Conservation (phyloP, 768 basidiomycete species). For the Coprinopsis cinerea region DNA sequence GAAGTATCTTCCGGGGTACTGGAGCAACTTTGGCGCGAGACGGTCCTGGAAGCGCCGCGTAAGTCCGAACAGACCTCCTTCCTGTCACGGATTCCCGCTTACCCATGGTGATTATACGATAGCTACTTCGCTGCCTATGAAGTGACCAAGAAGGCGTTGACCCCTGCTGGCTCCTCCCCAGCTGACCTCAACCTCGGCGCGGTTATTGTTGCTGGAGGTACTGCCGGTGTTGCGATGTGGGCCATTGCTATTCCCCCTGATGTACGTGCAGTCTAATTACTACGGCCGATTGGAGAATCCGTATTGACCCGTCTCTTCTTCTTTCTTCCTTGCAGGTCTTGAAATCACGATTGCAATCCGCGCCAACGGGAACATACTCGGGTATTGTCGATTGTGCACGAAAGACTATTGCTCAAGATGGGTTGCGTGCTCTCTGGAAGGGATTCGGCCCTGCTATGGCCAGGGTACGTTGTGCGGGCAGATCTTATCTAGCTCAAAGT, state of each 20-base stretch:
- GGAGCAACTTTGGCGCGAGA: conserved; percentile 92
- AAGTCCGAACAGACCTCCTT: conserved; percentile 27
- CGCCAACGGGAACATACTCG: conserved; percentile 95
- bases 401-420: conserved; percentile 89
- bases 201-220: conserved; percentile 88
- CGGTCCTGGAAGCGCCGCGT: conserved; percentile 96
- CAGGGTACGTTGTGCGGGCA: conserved; percentile 44
- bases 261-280: conserved; percentile 39
- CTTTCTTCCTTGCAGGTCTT: conserved; percentile 54
- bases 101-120: not conserved
- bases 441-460: conserved; percentile 98
- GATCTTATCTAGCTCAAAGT: not conserved
- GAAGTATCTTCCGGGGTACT: conserved; percentile 89
- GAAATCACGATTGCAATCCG: conserved; percentile 94
- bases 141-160: conserved; percentile 81
- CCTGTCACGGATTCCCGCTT: not conserved
- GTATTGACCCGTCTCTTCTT: not conserved
- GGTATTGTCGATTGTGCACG: conserved; percentile 89
- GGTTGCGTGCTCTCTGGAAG: conserved; percentile 86
- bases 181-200: conserved; percentile 79
- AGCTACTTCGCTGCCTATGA: conserved; percentile 99
- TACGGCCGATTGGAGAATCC: not conserved
- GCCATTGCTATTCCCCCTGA: conserved; percentile 94
- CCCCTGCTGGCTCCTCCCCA: conserved; percentile 73
- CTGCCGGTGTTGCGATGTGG: conserved; percentile 98